Conservation (phyloP, 768 basidiomycete genomes). For the Lactarius indigo region DNA sequence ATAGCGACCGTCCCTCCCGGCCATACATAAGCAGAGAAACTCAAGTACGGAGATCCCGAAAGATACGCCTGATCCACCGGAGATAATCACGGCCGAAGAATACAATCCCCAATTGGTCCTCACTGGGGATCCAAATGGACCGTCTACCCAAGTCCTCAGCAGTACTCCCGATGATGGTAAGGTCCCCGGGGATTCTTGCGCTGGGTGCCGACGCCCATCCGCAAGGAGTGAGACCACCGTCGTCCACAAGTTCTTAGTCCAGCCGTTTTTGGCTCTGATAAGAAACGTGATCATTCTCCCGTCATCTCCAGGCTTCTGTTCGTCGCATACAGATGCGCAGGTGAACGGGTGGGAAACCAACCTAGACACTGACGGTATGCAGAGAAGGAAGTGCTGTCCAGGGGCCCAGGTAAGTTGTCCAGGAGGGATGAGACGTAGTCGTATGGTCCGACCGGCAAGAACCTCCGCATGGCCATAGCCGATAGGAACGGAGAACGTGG, state of each 20-base stretch:
- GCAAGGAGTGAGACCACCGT: conserved; percentile 40
- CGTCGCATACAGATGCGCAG: conserved; percentile 56
- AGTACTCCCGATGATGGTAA: conserved; percentile 48
- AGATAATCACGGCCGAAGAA: conserved; percentile 58
- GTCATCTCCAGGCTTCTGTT: conserved; percentile 39
- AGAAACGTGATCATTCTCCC: conserved; percentile 61
- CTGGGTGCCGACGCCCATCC: conserved; percentile 30
- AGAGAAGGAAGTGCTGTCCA: conserved; percentile 75
- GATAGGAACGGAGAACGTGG: conserved; percentile 48
- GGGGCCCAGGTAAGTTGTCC: conserved; percentile 62
- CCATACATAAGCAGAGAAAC: conserved; percentile 55
- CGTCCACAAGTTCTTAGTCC: conserved; percentile 66
- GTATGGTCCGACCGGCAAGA: conserved; percentile 65
- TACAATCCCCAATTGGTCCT: conserved; percentile 57
- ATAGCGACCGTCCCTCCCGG: conserved; percentile 48
- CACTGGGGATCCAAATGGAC: conserved; percentile 64
- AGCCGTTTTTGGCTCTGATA: conserved; percentile 65
- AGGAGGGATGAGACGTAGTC: conserved; percentile 59
- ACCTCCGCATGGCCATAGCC: conserved; percentile 69
- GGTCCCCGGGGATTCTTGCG: conserved; percentile 33
- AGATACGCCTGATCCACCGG: conserved; percentile 73
- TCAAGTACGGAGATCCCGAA: conserved; percentile 67
- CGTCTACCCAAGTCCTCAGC: conserved; percentile 57
- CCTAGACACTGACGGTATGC: conserved; percentile 58
- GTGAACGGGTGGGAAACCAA: conserved; percentile 74